Conservation (phyloP, 768 basidiomycete genomes). For the Gyrodon lividus region DNA sequence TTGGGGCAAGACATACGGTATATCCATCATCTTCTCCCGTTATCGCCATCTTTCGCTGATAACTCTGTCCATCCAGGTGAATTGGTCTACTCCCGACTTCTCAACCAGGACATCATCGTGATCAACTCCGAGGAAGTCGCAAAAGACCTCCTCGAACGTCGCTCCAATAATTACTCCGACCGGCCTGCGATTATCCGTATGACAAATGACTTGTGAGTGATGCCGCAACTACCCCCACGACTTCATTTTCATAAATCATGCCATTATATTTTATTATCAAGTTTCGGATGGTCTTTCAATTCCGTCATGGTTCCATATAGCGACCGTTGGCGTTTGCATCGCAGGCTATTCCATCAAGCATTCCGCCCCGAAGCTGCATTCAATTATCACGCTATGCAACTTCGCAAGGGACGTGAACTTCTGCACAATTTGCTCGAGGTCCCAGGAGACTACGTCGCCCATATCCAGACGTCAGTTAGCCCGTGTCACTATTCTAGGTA, state of each 20-base stretch:
- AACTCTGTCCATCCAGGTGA: slow-evolving; percentile 25
- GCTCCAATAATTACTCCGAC: slow-evolving; percentile 46
- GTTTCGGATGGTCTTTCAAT: slow-evolving; percentile 32
- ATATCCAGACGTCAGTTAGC: slow-evolving; percentile 26
- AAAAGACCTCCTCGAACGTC: slow-evolving; percentile 44
- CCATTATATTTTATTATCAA: neutral
- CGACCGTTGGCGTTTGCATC: slow-evolving; percentile 30
- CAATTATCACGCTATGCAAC: slow-evolving; percentile 22
- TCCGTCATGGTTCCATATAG: slow-evolving; percentile 27
- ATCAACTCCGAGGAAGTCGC: slow-evolving; percentile 40
- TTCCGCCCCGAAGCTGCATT: slow-evolving; percentile 22
- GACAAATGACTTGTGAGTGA: slow-evolving; percentile 30
- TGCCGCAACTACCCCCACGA: neutral
- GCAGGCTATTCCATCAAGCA: slow-evolving; percentile 28
- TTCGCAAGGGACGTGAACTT: slow-evolving; percentile 26
- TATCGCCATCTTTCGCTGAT: slow-evolving; percentile 7
- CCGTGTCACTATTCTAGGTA: too few species aligned
- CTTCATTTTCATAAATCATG: neutral
- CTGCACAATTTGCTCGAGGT: slow-evolving; percentile 24
- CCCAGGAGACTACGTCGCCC: slow-evolving; percentile 14
- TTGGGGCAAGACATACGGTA: slow-evolving; percentile 34
- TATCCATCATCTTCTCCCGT: neutral
- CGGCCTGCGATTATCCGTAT: slow-evolving; percentile 32
- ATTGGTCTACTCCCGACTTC: slow-evolving; percentile 36
- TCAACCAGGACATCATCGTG: slow-evolving; percentile 38